Evolutionary conservation across 2,329 filamentous ascomycete genomes (phyloP), one percentile per base, ranked within the genome.

Genomic region (Alternaria hordeiaustralica): DNA sequence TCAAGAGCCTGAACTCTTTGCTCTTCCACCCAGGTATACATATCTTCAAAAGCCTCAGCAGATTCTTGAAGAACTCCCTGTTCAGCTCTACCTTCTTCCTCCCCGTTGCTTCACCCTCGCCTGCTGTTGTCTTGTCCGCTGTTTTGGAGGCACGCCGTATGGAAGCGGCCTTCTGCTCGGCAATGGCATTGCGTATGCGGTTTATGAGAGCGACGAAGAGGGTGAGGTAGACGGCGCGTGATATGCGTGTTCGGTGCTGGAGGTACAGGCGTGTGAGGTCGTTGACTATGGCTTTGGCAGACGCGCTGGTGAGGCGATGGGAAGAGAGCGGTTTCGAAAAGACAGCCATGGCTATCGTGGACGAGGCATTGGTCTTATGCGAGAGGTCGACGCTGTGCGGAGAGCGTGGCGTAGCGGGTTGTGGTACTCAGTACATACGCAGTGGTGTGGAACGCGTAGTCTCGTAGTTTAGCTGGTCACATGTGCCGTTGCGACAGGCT

Each of bases 1-100:
- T 86, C 62, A 99, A 83, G 72, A 99, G 83, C 67, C 94, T 84
- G 30, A 95, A 85, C 84, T 99, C 96, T 79, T 94, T 94, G 80
- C 92, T 97, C 76, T 88, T 87, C 90, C 92, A 96, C 50, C 94
- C 92, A 0, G 96, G 96, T 66, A 99, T 90, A 51, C 96, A 94
- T 75, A 99, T 97, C 79, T 86, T 89, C 70, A 97, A 79, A 74
- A 99, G 82, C 43, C 90, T 86, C 69, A 96, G 83, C 70, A 99
- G 81, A 64, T 90, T 93, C 69, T 89, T 89, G 78, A 92, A 90
- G 79, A 93, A 93, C 72, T 97, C 95, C 74, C 93, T 87, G 79
- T 99, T 96, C 71, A 99, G 84, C 82, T 97, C 95, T 58, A 97
- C 94, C 82, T 92, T 95, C 83, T 93, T 93, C 75, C 87, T 87